Evolutionary conservation across 1,284 basidiomycete species (phyloP), one percentile per base, ranked within the genome.

Genomic region (Wallemia hederae): DNA sequence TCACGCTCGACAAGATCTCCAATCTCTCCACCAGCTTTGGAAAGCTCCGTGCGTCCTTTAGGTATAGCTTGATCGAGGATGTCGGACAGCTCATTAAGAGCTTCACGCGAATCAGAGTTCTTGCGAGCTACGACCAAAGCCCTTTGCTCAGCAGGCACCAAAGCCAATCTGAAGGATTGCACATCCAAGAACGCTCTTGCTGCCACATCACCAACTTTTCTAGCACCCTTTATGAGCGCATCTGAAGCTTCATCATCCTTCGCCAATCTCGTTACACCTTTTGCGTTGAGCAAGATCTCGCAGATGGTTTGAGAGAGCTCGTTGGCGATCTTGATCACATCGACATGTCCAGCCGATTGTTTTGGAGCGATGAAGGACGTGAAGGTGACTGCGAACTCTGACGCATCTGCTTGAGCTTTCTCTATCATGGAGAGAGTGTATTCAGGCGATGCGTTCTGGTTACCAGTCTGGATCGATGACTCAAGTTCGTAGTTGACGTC

Each of bases 391-490:
- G 91, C 90, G 69, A 99, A 98, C 69, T 98, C 92, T 63, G 82
- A 97, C 19, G 89, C 85, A 66, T 85, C 91, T 67, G 86, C 87
- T 70, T 83, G 76, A 2, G 89, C 84, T 74, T 97, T 97, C 71
- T 99, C 94, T 67, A 98, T 89, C 82, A 98, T 90, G 11, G 94
- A 97, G 25, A 97, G 74, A 0, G 91, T 94, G 70, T 97, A 98
- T 69, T 96, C 91, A 17, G 94, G 92, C 0, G 94, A 98, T 7
- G 92, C 90, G 65, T 85, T 92, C 64, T 85, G 79, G 73, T 97
- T 97, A 55, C 92, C 94, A 5, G 82, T 82, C 66, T 90, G 85
- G 55, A 85, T 83, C 9, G 90, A 88, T 3, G 91, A 91, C 72
- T 99, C 92, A 60, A 98, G 78, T 71, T 97, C 91, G 72, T 97